These are phyloP conservation scores for Podosphaera fusca DNA, from an alignment of 2,329 filamentous ascomycete genomes.

Conservation along the genomic window DNA sequence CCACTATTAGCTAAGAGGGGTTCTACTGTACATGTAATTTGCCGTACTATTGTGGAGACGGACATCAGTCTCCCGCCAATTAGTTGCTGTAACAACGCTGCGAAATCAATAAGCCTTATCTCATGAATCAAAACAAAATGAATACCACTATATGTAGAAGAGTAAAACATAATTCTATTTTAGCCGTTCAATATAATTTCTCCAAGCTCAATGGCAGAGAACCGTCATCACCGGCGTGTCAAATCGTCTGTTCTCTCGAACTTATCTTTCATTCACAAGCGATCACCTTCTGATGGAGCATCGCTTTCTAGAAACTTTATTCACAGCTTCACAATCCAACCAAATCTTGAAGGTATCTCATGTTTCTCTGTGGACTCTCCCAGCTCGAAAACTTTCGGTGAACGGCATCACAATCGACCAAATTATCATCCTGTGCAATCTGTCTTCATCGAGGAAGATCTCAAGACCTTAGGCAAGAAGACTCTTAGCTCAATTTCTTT, in stretches of 20 bases:
- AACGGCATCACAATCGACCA: constrained; percentile 31
- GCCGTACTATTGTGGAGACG: no score
- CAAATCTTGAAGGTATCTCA: constrained; percentile 12
- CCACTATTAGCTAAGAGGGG: no score
- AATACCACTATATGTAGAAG: no score
- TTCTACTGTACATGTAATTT: no score
- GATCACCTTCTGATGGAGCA: constrained; percentile 13
- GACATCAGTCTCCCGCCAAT: no score
- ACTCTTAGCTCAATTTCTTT: constrained; percentile 22
- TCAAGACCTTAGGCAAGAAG: constrained; percentile 22
- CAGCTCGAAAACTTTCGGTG: constrained; percentile 26
- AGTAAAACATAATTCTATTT: no score
- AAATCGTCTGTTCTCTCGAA: constrained; percentile 14
- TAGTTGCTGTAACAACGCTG: no score
- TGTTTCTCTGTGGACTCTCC: constrained; percentile 17
- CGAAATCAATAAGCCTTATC: no score
- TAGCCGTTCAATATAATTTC: no score
- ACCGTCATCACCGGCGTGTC: constrained; percentile 12
- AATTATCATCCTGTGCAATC: constrained; percentile 16
- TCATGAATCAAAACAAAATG: no score
- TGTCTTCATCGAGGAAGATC: not conserved
- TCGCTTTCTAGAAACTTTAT: constrained; percentile 7
- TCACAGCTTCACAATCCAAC: constrained; percentile 7
- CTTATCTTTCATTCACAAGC: constrained; percentile 16
- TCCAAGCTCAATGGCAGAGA: constrained; percentile 3